Conservation (phyloP, 345 rosid genomes). For the Orychophragmus violaceus region DNA sequence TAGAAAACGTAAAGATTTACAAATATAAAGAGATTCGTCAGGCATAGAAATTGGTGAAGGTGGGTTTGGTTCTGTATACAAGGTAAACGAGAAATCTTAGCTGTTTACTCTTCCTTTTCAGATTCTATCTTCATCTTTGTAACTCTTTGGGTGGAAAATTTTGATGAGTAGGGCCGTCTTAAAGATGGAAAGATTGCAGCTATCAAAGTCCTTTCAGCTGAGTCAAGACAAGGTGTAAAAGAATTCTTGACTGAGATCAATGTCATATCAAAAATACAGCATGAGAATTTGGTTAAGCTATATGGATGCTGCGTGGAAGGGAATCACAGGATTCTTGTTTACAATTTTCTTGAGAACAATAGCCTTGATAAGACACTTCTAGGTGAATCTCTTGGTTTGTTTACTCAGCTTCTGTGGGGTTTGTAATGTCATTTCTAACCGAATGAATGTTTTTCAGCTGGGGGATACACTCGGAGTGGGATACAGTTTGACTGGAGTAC, state of each 20-base stretch:
- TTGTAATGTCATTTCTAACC: neutral
- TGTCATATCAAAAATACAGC: slow-evolving; percentile 68
- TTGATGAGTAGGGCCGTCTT: slow-evolving; percentile 70
- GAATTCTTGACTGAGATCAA: slow-evolving; percentile 89
- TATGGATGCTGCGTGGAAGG: slow-evolving; percentile 91
- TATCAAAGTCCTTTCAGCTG: slow-evolving; percentile 83
- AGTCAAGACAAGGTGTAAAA: slow-evolving; percentile 84
- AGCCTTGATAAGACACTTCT: slow-evolving; percentile 88
- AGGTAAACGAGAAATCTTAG: slow-evolving; percentile 39
- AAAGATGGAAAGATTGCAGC: slow-evolving; percentile 77
- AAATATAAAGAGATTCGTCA: slow-evolving; percentile 55
- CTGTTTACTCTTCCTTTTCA: neutral
- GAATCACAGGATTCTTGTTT: slow-evolving; percentile 76
- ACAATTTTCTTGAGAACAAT: slow-evolving; percentile 83
- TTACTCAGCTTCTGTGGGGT: neutral
- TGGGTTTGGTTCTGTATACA: slow-evolving; percentile 90
- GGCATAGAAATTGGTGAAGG: slow-evolving; percentile 95
- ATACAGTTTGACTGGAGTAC: slow-evolving; percentile 75
- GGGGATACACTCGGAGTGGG: slow-evolving; percentile 35
- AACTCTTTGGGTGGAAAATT: neutral
- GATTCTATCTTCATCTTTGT: slow-evolving; percentile 1
- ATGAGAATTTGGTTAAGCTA: slow-evolving; percentile 76
- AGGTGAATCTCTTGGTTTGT: slow-evolving; percentile 41
- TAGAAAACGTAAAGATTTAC: slow-evolving; percentile 49
- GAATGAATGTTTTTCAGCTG: slow-evolving; percentile 37